These are phyloP conservation scores for Didymella arachidicola DNA, from an alignment of 2,329 filamentous ascomycete genomes.

Conservation along the genomic window DNA sequence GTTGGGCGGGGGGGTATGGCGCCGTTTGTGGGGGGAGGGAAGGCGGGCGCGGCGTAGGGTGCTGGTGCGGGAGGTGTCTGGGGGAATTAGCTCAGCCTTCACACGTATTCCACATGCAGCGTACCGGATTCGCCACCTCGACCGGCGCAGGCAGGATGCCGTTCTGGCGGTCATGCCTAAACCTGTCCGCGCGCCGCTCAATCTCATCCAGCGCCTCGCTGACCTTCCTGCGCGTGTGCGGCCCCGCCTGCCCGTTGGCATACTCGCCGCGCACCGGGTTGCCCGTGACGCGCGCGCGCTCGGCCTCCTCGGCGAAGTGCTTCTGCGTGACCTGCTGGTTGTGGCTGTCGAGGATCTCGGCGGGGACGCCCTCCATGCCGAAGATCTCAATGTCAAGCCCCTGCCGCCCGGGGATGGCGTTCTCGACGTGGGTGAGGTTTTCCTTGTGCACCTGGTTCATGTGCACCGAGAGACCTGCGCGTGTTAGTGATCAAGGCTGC, in stretches of 20 bases:
- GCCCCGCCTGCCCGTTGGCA: constrained; percentile 49
- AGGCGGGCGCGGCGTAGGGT: constrained; percentile 29
- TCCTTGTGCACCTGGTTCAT: constrained; percentile 99
- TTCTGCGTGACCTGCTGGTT: constrained; percentile 84
- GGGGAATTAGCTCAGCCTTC: constrained; percentile 18
- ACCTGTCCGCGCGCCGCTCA: constrained; percentile 75
- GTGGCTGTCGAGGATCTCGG: constrained; percentile 82
- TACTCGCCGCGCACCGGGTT: constrained; percentile 71
- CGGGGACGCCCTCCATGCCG: constrained; percentile 95
- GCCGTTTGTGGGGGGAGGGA: constrained; percentile 31
- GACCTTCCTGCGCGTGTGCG: constrained; percentile 70
- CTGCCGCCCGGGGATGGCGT: constrained; percentile 85
- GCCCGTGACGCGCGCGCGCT: constrained; percentile 80
- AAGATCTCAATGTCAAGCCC: constrained; percentile 95
- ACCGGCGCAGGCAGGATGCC: constrained; percentile 46
- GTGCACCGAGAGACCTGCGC: constrained; percentile 86
- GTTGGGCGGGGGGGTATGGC: constrained; percentile 34
- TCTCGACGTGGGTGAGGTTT: constrained; percentile 84
- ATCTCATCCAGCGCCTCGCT: constrained; percentile 77
- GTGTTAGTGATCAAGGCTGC: constrained; percentile 18
- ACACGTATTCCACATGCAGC: background rate
- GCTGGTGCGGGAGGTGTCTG: constrained; percentile 35
- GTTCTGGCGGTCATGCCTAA: constrained; percentile 50
- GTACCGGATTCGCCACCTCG: constrained; percentile 47
- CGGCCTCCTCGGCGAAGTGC: constrained; percentile 85